Base-by-base conservation (phyloP, 345 rosid species). In the Populus ilicifolia region DNA sequence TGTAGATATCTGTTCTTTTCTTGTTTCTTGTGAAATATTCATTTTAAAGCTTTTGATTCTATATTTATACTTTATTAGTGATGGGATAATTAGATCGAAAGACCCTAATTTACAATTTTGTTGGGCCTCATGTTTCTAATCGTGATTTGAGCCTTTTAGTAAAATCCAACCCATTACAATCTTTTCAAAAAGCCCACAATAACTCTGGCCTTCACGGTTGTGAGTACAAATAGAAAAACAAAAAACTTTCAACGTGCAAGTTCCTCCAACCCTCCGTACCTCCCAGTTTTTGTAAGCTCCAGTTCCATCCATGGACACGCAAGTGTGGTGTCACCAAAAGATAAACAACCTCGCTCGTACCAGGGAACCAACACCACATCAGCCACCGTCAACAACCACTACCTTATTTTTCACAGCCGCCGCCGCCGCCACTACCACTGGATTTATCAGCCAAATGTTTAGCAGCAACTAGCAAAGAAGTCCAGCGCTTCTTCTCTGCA, bases 401-500 rank as follows among this genome's bases (percentile, higher is more conserved):
- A 36, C 39, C 73, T 44, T 41, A 39, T 21, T n/a, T 77, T 35
- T 75, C 78, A 14, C 39, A 59, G 68, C 71, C 56, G 16, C 33
- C 21, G 0, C 30, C 61, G 68, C 71, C 56, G 16, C 33, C 21
- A 0, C 30, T 46, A 0, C 35, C 69, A 21, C n/a, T 33, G 69
- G 50, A 29, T 23, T 8, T 35, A 44, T 6, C 29, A 2, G 33
- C 1, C 13, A 44, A 27, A 25, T 73, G 83, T 20, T 1, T 56
- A 56, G 83, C 73, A 35, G 86, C 88, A 14, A 71, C 90, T 62
- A 83, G 85, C 79, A 93, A 88, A 79, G 92, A 88, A 79, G 85
- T 89, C 30, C 81, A 88, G 54, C 83, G 86, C 21, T 89, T 92
- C 85, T 75, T 94, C 72, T 78, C 87, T 5, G 84, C 90, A 7